Evolutionary conservation across 148 eudicot species (phyloP).

Genomic region (Nepenthes mirabilis): DNA sequence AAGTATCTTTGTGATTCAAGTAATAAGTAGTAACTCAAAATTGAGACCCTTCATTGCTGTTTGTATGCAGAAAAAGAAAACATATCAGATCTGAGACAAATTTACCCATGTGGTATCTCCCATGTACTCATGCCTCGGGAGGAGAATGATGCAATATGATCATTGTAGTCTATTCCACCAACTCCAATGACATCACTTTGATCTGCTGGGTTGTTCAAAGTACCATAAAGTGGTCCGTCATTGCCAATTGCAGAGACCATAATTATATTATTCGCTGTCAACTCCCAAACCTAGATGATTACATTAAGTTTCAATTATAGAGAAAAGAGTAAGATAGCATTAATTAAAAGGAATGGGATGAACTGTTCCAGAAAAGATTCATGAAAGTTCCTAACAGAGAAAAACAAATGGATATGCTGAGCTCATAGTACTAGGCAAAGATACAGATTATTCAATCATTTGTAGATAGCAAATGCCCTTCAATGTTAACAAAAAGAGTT

Average conservation of each 20-base stretch:
- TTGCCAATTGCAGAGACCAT: constrained; percentile 99
- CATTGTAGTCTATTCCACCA: constrained; percentile 96
- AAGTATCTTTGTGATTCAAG: too few species aligned
- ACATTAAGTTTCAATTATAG: neutral
- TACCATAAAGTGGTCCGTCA: constrained; percentile 98
- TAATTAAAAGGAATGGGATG: neutral
- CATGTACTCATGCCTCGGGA: constrained; percentile 99
- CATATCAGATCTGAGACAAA: constrained; percentile 1
- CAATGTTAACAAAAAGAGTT: too few species aligned
- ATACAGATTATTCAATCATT: too few species aligned
- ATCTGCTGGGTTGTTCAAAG: constrained; percentile 95
- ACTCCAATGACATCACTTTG: constrained; percentile 99
- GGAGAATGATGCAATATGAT: constrained; percentile 95
- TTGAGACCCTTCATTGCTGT: too few species aligned
- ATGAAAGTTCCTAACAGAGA: too few species aligned
- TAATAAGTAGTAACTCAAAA: too few species aligned
- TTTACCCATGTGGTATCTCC: constrained; percentile 99
- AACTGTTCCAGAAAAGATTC: neutral
- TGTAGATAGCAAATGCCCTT: too few species aligned
- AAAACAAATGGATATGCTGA: too few species aligned
- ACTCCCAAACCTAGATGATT: constrained; percentile 79
- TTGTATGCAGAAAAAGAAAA: neutral
- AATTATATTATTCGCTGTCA: constrained; percentile 90
- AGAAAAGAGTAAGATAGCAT: neutral
- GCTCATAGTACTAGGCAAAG: too few species aligned